Evolutionary conservation across 2,329 filamentous ascomycete genomes (phyloP).

Genomic region (Cryphonectria japonica): DNA sequence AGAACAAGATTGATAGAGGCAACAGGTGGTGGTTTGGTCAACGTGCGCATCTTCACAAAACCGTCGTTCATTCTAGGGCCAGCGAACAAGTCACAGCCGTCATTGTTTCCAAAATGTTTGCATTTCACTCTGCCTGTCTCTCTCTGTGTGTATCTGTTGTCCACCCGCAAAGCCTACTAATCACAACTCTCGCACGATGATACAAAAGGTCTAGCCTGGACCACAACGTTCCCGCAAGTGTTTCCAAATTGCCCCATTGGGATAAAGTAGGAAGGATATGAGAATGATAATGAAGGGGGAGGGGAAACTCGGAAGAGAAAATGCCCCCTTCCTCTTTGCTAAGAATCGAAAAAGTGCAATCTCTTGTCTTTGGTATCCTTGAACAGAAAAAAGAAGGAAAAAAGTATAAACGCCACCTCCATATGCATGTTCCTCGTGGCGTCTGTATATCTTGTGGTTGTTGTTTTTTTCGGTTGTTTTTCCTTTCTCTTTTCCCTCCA

Average conservation of each 20-base stretch:
- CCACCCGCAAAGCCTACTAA: neutral
- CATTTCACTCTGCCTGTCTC: neutral
- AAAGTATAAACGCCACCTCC: constrained; percentile 9
- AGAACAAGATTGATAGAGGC: neutral
- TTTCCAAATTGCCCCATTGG: neutral
- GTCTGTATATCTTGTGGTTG: neutral
- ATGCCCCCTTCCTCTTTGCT: neutral
- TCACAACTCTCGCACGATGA: neutral
- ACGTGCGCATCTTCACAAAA: neutral
- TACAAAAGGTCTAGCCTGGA: neutral
- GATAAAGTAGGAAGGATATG: neutral
- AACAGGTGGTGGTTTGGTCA: neutral
- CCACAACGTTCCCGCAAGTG: neutral
- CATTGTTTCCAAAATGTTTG: neutral
- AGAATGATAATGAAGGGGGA: neutral
- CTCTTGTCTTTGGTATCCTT: constrained; percentile 6
- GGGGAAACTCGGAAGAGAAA: neutral
- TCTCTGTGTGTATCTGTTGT: neutral
- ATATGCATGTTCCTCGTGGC: constrained; percentile 2
- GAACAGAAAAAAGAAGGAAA: constrained; percentile 5
- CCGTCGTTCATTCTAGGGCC: neutral
- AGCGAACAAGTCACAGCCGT: neutral
- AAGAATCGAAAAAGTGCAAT: neutral
- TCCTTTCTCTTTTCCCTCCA: neutral
- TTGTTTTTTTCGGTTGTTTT: neutral